Conservation (phyloP, 257 asterid species). For the Lycium barbarum region DNA sequence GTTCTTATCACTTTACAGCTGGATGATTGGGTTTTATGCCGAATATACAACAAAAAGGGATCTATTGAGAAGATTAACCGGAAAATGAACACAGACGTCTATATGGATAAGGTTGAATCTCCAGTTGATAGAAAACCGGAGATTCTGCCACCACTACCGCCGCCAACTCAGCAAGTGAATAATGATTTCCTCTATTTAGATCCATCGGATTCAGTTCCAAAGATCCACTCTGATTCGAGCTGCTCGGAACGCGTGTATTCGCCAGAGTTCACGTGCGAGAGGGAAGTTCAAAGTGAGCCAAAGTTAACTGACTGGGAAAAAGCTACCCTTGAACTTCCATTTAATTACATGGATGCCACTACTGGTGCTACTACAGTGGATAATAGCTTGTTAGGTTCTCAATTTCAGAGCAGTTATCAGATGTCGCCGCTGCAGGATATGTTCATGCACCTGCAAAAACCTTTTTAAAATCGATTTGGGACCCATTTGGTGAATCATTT, state of each 20-base stretch:
- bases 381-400: conserved; percentile 45
- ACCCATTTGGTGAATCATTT: not conserved
- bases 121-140: conserved; percentile 61
- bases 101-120: conserved; percentile 30
- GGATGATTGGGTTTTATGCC: conserved; percentile 95
- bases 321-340: conserved; percentile 54
- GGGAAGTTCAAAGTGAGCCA: conserved; percentile 83
- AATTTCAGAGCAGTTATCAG: conserved; percentile 49
- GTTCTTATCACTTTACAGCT: conserved; percentile 52
- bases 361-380: conserved; percentile 29
- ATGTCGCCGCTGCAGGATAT: conserved; percentile 71
- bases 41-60: conserved; percentile 90
- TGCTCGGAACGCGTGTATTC: conserved; percentile 84
- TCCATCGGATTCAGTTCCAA: conserved; percentile 75
- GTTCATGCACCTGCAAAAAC: conserved; percentile 61
- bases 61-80: conserved; percentile 53
- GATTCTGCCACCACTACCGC: conserved; percentile 48
- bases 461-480: conserved; percentile 49
- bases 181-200: conserved; percentile 63
- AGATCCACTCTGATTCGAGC: conserved; percentile 79
- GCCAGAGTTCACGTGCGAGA: conserved; percentile 52
- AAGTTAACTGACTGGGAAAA: conserved; percentile 66
- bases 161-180: conserved; percentile 53
- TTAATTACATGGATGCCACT: conserved; percentile 58
- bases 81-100: conserved; percentile 32